Evolutionary conservation across 768 basidiomycete genomes (phyloP).

Genomic region (Psilocybe tampanensis): DNA sequence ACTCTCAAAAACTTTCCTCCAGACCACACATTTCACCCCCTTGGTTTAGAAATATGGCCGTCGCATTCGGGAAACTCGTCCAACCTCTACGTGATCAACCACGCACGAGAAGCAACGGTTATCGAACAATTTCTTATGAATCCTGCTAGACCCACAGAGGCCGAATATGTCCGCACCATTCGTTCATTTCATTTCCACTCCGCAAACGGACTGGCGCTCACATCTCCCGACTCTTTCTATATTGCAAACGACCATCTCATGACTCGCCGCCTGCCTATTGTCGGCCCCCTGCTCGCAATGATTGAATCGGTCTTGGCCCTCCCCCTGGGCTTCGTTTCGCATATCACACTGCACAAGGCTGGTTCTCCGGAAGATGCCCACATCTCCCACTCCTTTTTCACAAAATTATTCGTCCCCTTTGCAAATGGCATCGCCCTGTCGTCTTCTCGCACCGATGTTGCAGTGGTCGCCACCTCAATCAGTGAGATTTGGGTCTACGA

Average conservation of each 20-base stretch:
- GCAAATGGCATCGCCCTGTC: conserved; percentile 72
- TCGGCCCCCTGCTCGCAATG: conserved; percentile 55
- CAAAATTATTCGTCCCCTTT: conserved; percentile 57
- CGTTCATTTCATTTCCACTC: conserved; percentile 59
- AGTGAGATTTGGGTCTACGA: conserved; percentile 53
- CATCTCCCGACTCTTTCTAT: conserved; percentile 69
- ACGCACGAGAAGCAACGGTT: conserved; percentile 59
- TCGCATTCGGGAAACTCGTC: conserved; percentile 49
- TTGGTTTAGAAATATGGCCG: conserved; percentile 63
- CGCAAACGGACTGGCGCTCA: conserved; percentile 68
- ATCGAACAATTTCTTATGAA: conserved; percentile 69
- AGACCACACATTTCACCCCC: conserved; percentile 68
- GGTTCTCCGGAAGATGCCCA: conserved; percentile 17
- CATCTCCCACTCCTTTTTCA: conserved; percentile 39
- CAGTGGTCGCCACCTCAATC: conserved; percentile 56
- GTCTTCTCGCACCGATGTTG: conserved; percentile 48
- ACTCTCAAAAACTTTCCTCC: conserved; percentile 54
- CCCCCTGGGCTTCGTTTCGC: conserved; percentile 61
- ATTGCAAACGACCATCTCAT: conserved; percentile 73
- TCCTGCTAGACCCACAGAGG: conserved; percentile 42
- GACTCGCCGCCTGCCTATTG: conserved; percentile 58
- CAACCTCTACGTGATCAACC: conserved; percentile 70
- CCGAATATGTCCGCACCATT: conserved; percentile 62
- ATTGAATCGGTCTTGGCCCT: conserved; percentile 58
- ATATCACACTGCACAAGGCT: conserved; percentile 45